Base-by-base conservation (phyloP, 2,329 filamentous ascomycete species). In the Diaporthe ampelina region DNA sequence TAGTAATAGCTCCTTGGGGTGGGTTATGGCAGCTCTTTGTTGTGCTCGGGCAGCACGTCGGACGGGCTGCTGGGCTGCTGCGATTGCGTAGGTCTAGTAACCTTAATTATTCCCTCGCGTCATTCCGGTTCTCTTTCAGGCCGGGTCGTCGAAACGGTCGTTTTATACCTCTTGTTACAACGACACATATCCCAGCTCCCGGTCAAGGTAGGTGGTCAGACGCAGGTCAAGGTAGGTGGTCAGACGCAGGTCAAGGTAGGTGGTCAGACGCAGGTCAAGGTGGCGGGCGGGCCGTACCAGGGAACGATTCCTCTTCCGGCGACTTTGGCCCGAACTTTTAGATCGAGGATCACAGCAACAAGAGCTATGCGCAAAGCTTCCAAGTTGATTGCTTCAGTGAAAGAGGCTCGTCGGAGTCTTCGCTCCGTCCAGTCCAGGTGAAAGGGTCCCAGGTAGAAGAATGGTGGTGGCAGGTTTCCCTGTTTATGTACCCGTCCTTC, bases 71-170 rank as follows among this genome's bases (percentile, higher is more conserved):
- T 17, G 63, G 15, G 8, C 15, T 29, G 21, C 5, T 6, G 29
- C 29, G 29, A 24, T 58, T 32, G 67, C 19, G 57, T 54, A 61
- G 69, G 70, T 63, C 57, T 72, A 32, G 24, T 72, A 63, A 45
- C 35, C 57, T 56, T 32, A 37, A 13, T 5, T 24, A 21, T 11
- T 56, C 32, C 19, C 26, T 19, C 43, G 4, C 45, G 40, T 63
- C 70, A 72, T 61, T n/a, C 13, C 70, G 29, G 29, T 32, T 32
- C 29, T 5, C 29, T 32, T 32, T 32, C 10, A 40, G 37, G 37
- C 37, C 37, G 15, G 26, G 19, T 35, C 26, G 37, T 59, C 52
- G 48, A 40, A 68, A 54, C 59, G 43, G 35, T n/a, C 24, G 43
- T 63, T n/a, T 45, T 40, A 45, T 13, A 40, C 65, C 15, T n/a